Base-by-base conservation (phyloP, 2,329 filamentous ascomycete genomes). In the Trichoderma sp. region DNA sequence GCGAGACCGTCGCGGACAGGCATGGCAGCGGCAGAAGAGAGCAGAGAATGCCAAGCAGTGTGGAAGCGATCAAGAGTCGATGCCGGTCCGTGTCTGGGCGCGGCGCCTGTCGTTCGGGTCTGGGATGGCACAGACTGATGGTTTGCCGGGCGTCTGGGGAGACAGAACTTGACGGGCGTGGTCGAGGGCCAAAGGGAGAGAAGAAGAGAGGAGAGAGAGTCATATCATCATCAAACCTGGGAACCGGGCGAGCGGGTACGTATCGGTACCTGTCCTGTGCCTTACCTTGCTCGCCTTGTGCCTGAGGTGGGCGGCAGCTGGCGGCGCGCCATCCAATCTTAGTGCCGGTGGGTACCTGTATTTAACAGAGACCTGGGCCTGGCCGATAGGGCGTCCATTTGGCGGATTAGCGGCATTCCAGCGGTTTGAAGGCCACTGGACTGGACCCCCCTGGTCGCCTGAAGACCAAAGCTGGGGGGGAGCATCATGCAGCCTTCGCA, bases 41-140 rank as follows among this genome's bases (percentile, higher is more conserved):
- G 44, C 3, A 50, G 50, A 52, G 52, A 51, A 44, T 28, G 15
- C 41, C 15, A n/a, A n/a, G 34, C 24, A 52, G 57, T 21, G 21
- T n/a, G 54, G 50, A 39, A 19, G 39, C 12, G 52, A 64, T 57
- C 10, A 39, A 30, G 52, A 52, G 24, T 24, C 34, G 50, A 41
- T 34, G 56, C 56, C n/a, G 34, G 34, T 39, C 34, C 2, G 34
- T 12, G 34, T 39, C 34, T 39, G 34, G 10, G 34, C 34, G 14
- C 34, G 34, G 34, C 19, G 30, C 41, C 30, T 52, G 58, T 21
- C 54, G 28, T 48, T 44, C 47, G 48, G 43, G 47, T 15, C 64
- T 43, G 54, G 65, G 65, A 66, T 66, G 65, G 65, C 65, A 66
- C 65, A 66, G 61, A 64, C 65, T 24, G 65, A 64, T 64, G 54